Evolutionary conservation across 306 rosid genomes (phyloP).

Genomic region (Vigna trinervia): DNA sequence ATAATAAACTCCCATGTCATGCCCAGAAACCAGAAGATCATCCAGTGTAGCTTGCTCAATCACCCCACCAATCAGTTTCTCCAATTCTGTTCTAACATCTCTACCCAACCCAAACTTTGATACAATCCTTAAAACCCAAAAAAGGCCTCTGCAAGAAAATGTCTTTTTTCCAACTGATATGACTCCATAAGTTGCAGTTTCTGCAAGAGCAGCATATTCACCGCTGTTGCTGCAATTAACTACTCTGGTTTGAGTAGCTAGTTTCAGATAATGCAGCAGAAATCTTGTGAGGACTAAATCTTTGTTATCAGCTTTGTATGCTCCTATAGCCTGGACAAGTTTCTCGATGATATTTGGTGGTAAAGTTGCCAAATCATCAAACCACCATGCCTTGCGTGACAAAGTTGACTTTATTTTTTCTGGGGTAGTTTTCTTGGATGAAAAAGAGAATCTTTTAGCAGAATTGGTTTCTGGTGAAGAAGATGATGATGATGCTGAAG

Average conservation of each 20-base stretch:
- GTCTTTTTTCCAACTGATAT: slow-evolving; percentile 55
- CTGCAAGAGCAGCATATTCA: slow-evolving; percentile 69
- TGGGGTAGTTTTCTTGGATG: slow-evolving; percentile 56
- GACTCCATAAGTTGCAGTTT: slow-evolving; percentile 76
- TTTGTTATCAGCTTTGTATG: slow-evolving; percentile 59
- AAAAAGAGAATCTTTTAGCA: slow-evolving; percentile 56
- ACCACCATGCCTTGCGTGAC: slow-evolving; percentile 80
- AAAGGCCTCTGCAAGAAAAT: slow-evolving; percentile 77
- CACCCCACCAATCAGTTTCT: slow-evolving; percentile 75
- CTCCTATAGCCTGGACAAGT: slow-evolving; percentile 56
- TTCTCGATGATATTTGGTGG: slow-evolving; percentile 72
- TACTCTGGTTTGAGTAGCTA: slow-evolving; percentile 54
- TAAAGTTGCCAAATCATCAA: slow-evolving; percentile 69
- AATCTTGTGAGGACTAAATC: slow-evolving; percentile 72
- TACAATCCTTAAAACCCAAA: slow-evolving; percentile 75
- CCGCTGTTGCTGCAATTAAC: slow-evolving; percentile 22
- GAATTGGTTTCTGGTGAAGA: slow-evolving; percentile 69
- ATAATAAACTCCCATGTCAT: slow-evolving; percentile 62
- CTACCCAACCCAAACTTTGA: slow-evolving; percentile 66
- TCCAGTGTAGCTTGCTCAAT: slow-evolving; percentile 79
- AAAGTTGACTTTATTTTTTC: slow-evolving; percentile 53
- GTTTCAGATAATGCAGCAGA: slow-evolving; percentile 75
- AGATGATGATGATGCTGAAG: slow-evolving; percentile 55
- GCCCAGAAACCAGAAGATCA: slow-evolving; percentile 75
- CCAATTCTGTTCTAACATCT: slow-evolving; percentile 61